Evolutionary conservation across 495 filamentous ascomycete genomes (phyloP).

Genomic region (Penicillium ochrochloron): DNA sequence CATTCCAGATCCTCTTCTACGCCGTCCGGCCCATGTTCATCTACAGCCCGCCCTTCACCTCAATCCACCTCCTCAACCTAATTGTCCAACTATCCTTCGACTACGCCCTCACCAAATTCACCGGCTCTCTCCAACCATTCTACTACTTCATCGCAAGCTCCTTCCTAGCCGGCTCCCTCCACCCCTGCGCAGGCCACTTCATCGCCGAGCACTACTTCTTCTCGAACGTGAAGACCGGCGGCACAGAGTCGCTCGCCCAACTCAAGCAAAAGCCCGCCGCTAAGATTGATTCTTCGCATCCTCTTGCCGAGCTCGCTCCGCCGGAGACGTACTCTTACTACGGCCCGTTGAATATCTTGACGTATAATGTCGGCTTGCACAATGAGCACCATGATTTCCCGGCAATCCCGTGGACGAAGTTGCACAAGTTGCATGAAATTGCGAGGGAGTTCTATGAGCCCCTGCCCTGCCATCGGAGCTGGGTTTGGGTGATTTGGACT

Average conservation of each 20-base stretch:
- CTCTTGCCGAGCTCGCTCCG: constrained; percentile 56
- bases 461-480: constrained; percentile 84
- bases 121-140: constrained; percentile 59
- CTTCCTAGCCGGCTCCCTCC: constrained; percentile 91
- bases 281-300: constrained; percentile 41
- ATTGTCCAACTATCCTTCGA: constrained; percentile 79
- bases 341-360: constrained; percentile 86
- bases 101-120: constrained; percentile 60
- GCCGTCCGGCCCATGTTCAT: constrained; percentile 97
- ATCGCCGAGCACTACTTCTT: constrained; percentile 99
- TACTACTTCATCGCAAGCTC: constrained; percentile 82
- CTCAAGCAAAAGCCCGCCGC: constrained; percentile 32
- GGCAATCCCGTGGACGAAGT: constrained; percentile 89
- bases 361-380: constrained; percentile 96
- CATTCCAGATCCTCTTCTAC: constrained; percentile 99
- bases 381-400: constrained; percentile 99
- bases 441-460: constrained; percentile 92
- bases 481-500: constrained; percentile 91
- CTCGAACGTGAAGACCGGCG: constrained; percentile 62
- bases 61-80: constrained; percentile 83
- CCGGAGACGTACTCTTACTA: constrained; percentile 99
- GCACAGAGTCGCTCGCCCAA: constrained; percentile 58
- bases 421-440: constrained; percentile 75
- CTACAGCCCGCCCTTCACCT: constrained; percentile 85
- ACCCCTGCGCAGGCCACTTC: constrained; percentile 97